phyloP scores from a whole-genome alignment of 352 stramenopile genomes.

The Chrysophaeum taylorii region DNA sequence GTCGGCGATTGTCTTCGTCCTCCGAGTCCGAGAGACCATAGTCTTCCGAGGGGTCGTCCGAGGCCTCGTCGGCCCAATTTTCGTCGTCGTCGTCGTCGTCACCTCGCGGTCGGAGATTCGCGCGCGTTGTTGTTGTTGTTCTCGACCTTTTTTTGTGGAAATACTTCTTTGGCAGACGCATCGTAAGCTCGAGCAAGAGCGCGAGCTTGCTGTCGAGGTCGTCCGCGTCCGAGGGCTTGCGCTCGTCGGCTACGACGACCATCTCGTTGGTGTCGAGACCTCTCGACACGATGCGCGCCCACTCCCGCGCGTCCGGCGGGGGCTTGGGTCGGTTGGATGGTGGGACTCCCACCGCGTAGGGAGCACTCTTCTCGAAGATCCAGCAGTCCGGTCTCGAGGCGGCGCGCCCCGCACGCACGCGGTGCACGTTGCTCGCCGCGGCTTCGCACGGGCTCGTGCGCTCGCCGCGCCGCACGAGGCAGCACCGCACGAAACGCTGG shows the following conservation, averaged over 20 bases:
- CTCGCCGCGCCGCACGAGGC: not conserved
- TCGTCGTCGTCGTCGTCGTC: not conserved
- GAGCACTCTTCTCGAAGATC: not conserved
- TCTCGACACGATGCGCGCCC: too few relatives aligned
- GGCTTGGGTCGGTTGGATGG: too few relatives aligned
- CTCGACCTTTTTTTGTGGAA: not conserved
- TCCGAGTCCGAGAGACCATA: not conserved
- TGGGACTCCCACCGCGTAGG: too few relatives aligned
- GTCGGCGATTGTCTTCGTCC: not conserved
- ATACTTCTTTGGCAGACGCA: not conserved
- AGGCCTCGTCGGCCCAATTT: not conserved
- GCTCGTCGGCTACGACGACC: too few relatives aligned
- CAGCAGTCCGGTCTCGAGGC: not conserved
- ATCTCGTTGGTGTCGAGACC: too few relatives aligned
- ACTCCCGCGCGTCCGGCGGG: too few relatives aligned
- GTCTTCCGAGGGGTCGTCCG: not conserved
- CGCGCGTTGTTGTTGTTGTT: not conserved
- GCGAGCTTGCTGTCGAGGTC: not conserved
- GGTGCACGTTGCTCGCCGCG: not conserved
- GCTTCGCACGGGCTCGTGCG: not conserved
- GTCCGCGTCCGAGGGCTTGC: too few relatives aligned
- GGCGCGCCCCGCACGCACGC: not conserved
- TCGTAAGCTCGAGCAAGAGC: constrained; percentile 8
- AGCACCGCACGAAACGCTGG: not conserved
- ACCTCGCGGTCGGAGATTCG: not conserved